A percentile compares a stretch with the other conserved stretches of the same genome.
phyloP scores from a whole-genome alignment of 2,329 filamentous ascomycete genomes.

The Thermothelomyces thermophilus region DNA sequence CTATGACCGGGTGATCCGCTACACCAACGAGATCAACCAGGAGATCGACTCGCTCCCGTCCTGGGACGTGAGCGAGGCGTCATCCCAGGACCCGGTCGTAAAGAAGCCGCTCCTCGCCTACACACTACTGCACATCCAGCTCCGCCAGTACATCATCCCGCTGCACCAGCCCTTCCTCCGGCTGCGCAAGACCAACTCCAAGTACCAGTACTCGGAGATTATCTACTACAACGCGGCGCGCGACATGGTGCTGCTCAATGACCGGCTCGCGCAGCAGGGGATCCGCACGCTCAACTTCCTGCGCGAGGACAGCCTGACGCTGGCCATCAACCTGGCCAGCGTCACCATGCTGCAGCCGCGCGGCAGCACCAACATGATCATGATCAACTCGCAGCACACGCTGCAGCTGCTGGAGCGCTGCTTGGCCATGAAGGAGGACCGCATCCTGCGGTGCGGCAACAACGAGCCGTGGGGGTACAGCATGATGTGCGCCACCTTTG shows the following conservation, averaged over 20 bases:
- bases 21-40: constrained; percentile 54
- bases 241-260: constrained; percentile 56
- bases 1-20: constrained; percentile 56
- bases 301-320: constrained; percentile 52
- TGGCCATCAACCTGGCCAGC: constrained; percentile 55
- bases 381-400: constrained; percentile 55
- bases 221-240: constrained; percentile 57
- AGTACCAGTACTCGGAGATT: constrained; percentile 57
- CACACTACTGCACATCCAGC: constrained; percentile 53
- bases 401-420: constrained; percentile 56
- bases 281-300: constrained; percentile 54
- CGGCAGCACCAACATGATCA: constrained; percentile 54
- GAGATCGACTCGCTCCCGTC: constrained; percentile 55
- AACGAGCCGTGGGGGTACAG: constrained; percentile 60
- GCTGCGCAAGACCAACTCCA: constrained; percentile 52
- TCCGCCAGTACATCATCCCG: constrained; percentile 56
- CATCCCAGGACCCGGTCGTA: constrained; percentile 25
- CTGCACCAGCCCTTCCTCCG: constrained; percentile 56
- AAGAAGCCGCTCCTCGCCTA: constrained; percentile 54
- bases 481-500: constrained; percentile 55
- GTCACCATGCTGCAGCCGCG: constrained; percentile 55
- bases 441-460: constrained; percentile 54
- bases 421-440: constrained; percentile 54
- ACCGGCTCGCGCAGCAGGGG: constrained; percentile 53
- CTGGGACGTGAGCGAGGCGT: constrained; percentile 39